Conservation (phyloP, 129 eudicot genomes). For the Chrysanthemum seticuspe region DNA sequence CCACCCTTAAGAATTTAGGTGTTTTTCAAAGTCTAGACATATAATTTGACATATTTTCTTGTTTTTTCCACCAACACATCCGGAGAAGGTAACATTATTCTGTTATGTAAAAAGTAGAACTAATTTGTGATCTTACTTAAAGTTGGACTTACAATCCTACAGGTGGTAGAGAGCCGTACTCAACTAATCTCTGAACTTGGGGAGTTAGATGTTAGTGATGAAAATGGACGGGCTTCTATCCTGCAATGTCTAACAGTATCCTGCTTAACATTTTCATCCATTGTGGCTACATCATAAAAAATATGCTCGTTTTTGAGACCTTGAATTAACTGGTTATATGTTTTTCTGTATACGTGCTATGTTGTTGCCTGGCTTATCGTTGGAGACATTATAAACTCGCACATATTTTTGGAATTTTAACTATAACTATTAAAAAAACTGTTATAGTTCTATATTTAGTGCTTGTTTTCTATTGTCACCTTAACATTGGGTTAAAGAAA, state of each 20-base stretch:
- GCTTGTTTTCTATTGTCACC: constrained; percentile 25
- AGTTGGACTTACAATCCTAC: constrained; percentile 16
- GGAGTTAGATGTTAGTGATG: constrained; percentile 45
- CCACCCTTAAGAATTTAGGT: not conserved
- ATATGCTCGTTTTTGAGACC: too few relatives aligned
- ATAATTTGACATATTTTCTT: too few relatives aligned
- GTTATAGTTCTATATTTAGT: not conserved
- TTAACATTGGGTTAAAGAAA: constrained; percentile 48
- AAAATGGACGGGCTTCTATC: constrained; percentile 46
- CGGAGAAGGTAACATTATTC: not conserved
- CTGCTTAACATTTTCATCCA: not conserved
- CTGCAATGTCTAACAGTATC: constrained; percentile 71
- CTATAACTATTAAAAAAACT: not conserved
- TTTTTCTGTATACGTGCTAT: too few relatives aligned
- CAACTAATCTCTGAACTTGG: constrained; percentile 59
- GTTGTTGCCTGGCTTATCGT: too few relatives aligned
- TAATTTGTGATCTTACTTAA: too few relatives aligned
- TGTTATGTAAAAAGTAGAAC: not conserved
- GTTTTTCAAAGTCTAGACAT: too few relatives aligned
- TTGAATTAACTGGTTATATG: too few relatives aligned
- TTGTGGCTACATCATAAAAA: too few relatives aligned
- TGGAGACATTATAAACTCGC: too few relatives aligned
- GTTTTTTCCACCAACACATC: not conserved
- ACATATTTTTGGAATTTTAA: not conserved
- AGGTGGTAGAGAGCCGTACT: constrained; percentile 83